Percentiles rank a stretch among this genome's conserved stretches.
Evolutionary conservation across 805 yeast species (phyloP).

Genomic region (Cyberlindnera sargentensis): DNA sequence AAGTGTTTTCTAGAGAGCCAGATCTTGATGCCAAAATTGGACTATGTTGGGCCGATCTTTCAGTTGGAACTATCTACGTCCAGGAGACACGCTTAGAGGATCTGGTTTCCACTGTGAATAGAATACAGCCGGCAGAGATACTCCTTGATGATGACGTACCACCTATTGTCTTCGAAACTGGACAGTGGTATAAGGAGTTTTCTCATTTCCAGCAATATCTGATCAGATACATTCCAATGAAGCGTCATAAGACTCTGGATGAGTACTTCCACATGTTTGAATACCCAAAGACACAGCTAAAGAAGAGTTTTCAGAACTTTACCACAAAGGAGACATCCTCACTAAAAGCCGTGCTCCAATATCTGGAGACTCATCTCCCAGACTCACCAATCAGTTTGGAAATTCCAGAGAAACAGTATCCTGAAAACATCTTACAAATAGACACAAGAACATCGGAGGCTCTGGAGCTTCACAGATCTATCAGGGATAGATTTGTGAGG

Average conservation of each 20-base stretch:
- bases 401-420: conserved; percentile 53
- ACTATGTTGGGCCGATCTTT: conserved; percentile 81
- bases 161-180: conserved; percentile 32
- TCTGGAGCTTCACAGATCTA: conserved; percentile 59
- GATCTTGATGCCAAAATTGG: conserved; percentile 48
- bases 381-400: conserved; percentile 55
- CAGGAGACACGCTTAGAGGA: conserved; percentile 56
- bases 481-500: conserved; percentile 45
- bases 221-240: conserved; percentile 42
- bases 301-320: conserved; percentile 26
- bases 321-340: conserved; percentile 49
- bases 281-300: conserved; percentile 21
- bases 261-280: conserved; percentile 35
- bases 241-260: conserved; percentile 29
- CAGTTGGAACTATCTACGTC: conserved; percentile 71
- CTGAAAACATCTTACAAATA: conserved; percentile 56
- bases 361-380: conserved; percentile 69
- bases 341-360: conserved; percentile 55
- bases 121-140: conserved; percentile 80
- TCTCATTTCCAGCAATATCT: conserved; percentile 56
- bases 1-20: conserved; percentile 32
- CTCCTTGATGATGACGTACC: conserved; percentile 45
- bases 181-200: conserved; percentile 50
- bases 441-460: conserved; percentile 77
- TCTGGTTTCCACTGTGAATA: conserved; percentile 61